Base-by-base conservation (phyloP, 805 yeast species). In the Metschnikowia lochheadii region DNA sequence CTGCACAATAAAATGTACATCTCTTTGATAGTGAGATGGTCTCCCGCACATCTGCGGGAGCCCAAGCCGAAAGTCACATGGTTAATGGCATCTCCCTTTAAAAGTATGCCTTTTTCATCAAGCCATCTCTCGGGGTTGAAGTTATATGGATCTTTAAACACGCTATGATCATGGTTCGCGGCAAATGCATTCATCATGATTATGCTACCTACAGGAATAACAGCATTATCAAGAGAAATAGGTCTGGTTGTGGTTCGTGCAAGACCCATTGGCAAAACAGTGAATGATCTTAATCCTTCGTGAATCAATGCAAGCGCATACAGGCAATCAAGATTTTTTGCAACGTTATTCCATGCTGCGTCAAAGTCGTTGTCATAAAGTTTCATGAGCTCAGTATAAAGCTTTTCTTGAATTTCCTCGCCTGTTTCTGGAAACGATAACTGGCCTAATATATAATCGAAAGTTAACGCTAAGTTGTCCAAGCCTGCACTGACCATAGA, bases 401-500 rank as follows among this genome's bases (percentile, higher is more conserved):
- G 85, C 10, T 49, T 67, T 1, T 68, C 57, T 59, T 82, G 85
- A 10, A 81, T 56, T 0, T 48, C 52, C 0, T 62, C 56, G 0
- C 79, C 79, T 29, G 59, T 51, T 29, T 50, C 54, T 1, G 74
- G 73, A 15, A 73, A 72, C 6, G 84, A 75, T 39, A 86, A 66
- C 37, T 82, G 85, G 0, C 86, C 86, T 56, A 84, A 60, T 7
- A 84, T 72, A 53, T 84, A 82, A 53, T 79, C 78, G 45, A 85
- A 69, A 43, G 81, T 84, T 32, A 85, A 70, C 0, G 89, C 84
- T 0, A 84, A 79, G 54, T 87, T 86, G 61, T 86, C 92, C 21
- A 86, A 67, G 0, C 94, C 94, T 7, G 91, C 94, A 56, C 89
- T 83, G 0, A 86, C 84, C 85, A 85, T 81, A 0, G 91, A 83